Percentiles rank a stretch among this genome's conserved stretches.
Evolutionary conservation across 352 stramenopile species (phyloP).

Genomic region (Globisporangium rhizosaccharum): DNA sequence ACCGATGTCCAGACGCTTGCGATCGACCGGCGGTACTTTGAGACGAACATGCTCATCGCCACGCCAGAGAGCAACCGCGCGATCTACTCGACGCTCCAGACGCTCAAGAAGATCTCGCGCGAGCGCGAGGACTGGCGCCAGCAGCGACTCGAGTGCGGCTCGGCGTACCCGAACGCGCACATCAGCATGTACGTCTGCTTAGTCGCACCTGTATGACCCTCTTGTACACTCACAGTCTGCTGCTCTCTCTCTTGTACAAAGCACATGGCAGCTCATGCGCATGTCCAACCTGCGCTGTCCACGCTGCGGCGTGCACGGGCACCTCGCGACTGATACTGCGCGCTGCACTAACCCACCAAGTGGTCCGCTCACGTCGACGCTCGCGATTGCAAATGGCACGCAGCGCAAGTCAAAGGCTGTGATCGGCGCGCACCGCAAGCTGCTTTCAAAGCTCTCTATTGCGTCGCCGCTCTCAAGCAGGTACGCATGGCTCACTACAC

Average conservation of each 20-base stretch:
- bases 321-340: conserved; percentile 39
- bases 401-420: conserved; percentile 2
- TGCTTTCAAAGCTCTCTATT: conserved; percentile 4
- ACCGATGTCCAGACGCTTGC: conserved; percentile 59
- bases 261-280: conserved; percentile 72
- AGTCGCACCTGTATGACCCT: neutral
- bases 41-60: conserved; percentile 45
- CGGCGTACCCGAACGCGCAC: conserved; percentile 58
- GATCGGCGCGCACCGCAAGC: conserved; percentile 2
- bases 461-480: neutral
- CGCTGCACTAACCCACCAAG: conserved; percentile 31
- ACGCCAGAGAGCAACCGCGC: conserved; percentile 38
- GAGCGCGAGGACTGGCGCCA: conserved; percentile 70
- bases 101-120: conserved; percentile 38
- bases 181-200: conserved; percentile 52
- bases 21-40: conserved; percentile 57
- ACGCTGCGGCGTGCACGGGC: conserved; percentile 48
- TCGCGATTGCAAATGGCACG: conserved; percentile 3
- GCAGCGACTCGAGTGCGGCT: conserved; percentile 63
- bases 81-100: conserved; percentile 29
- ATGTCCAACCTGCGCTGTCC: conserved; percentile 64
- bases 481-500: neutral
- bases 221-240: neutral
- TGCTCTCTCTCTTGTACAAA: conserved; percentile 9
- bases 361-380: conserved; percentile 9